phyloP scores from a whole-genome alignment of 1,139 yeast species.

The Protomyces arabidopsidicola region DNA sequence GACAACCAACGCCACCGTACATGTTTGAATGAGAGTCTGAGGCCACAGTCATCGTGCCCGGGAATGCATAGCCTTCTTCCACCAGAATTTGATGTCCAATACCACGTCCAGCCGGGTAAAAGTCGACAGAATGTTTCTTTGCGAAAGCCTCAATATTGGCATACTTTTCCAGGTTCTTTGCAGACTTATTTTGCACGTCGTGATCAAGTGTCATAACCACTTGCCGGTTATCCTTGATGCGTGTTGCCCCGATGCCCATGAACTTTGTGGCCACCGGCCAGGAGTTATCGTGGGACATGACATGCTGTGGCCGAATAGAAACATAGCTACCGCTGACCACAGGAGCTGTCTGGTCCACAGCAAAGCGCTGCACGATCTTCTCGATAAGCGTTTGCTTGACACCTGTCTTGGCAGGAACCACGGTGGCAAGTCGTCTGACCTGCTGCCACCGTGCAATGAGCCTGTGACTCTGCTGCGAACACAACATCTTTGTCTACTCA shows the following conservation, averaged over 20 bases:
- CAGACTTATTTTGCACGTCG: constrained; percentile 90
- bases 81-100: constrained; percentile 99
- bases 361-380: constrained; percentile 88
- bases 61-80: constrained; percentile 98
- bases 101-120: constrained; percentile 98
- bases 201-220: constrained; percentile 95
- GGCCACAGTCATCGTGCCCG: constrained; percentile 87
- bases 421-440: neutral
- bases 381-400: constrained; percentile 55
- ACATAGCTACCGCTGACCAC: constrained; percentile 93
- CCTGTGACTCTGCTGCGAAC: neutral
- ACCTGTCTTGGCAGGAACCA: neutral
- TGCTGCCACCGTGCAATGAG: neutral
- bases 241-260: constrained; percentile 86
- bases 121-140: constrained; percentile 85
- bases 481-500: neutral
- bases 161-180: constrained; percentile 81
- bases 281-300: constrained; percentile 98
- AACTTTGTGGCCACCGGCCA: constrained; percentile 99
- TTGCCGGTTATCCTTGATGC: constrained; percentile 77
- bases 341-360: constrained; percentile 66
- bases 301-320: constrained; percentile 89
- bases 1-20: constrained; percentile 91
- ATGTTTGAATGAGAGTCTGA: constrained; percentile 97
- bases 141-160: constrained; percentile 84